phyloP scores from a whole-genome alignment of 331 rosid species.

The Erythrophleum ivorense region DNA sequence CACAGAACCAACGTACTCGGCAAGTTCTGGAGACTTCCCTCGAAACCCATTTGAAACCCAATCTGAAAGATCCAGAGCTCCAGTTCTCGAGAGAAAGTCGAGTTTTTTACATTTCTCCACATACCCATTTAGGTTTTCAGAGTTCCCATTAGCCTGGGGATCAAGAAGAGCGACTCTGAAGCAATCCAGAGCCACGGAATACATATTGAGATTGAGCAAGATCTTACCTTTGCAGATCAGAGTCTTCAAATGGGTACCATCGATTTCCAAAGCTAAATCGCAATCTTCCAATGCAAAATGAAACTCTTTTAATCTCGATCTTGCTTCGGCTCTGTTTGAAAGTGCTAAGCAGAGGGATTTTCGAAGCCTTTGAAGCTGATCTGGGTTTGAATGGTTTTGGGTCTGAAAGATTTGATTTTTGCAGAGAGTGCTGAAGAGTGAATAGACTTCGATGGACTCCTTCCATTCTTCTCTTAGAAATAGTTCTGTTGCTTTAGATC shows the following conservation, averaged over 20 bases:
- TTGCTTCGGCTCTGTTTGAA: constrained; percentile 87
- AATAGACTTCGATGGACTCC: constrained; percentile 58
- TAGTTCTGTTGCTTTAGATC: constrained; percentile 88
- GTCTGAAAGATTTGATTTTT: constrained; percentile 42
- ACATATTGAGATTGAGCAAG: constrained; percentile 67
- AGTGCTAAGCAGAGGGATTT: constrained; percentile 77
- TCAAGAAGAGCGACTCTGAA: constrained; percentile 63
- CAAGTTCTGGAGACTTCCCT: constrained; percentile 76
- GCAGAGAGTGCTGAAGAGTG: constrained; percentile 68
- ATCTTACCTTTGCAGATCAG: constrained; percentile 85
- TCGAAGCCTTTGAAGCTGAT: constrained; percentile 51
- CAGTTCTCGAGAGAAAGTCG: constrained; percentile 67
- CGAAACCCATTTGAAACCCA: constrained; percentile 69
- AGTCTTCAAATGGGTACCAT: constrained; percentile 74
- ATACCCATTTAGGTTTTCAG: constrained; percentile 59
- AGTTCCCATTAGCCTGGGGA: constrained; percentile 56
- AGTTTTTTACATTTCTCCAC: constrained; percentile 75
- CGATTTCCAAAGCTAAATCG: constrained; percentile 64
- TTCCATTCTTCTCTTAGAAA: constrained; percentile 88
- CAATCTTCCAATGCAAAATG: constrained; percentile 68
- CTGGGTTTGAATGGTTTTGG: constrained; percentile 20
- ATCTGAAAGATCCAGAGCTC: constrained; percentile 75
- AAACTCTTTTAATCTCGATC: constrained; percentile 58
- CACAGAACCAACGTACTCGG: constrained; percentile 71
- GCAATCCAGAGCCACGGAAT: constrained; percentile 64